phyloP scores from a whole-genome alignment of 768 basidiomycete species.

The Galerina marginata region DNA sequence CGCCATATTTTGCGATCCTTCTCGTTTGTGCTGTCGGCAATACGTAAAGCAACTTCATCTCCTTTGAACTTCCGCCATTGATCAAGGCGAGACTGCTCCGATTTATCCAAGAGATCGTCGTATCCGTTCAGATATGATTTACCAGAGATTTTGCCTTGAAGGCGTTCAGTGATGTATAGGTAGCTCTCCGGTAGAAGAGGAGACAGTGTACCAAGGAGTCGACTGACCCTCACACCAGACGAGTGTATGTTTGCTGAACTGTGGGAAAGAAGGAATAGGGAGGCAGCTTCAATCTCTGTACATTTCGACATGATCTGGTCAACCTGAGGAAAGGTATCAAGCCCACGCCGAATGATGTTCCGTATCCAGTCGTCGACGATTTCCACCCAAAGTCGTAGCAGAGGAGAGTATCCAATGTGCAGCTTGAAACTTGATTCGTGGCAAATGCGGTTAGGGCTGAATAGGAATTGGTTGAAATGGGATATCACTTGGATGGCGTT shows the following conservation, averaged over 20 bases:
- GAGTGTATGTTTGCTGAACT: slow-evolving; percentile 54
- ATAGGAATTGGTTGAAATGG: slow-evolving; percentile 73
- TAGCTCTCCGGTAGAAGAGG: slow-evolving; percentile 28
- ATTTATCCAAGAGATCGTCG: slow-evolving; percentile 68
- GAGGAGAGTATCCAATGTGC: slow-evolving; percentile 66
- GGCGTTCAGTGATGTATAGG: slow-evolving; percentile 52
- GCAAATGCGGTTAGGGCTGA: slow-evolving; percentile 66
- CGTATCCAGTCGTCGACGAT: slow-evolving; percentile 74
- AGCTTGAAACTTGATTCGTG: slow-evolving; percentile 68
- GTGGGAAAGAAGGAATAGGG: slow-evolving; percentile 75
- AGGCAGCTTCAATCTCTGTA: slow-evolving; percentile 72
- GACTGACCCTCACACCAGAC: slow-evolving; percentile 68
- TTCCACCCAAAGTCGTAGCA: slow-evolving; percentile 76
- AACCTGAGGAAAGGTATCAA: slow-evolving; percentile 46
- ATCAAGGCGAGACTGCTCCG: slow-evolving; percentile 63
- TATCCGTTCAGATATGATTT: slow-evolving; percentile 61
- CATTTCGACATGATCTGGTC: slow-evolving; percentile 51
- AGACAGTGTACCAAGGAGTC: slow-evolving; percentile 57
- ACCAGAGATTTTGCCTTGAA: slow-evolving; percentile 55
- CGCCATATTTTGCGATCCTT: slow-evolving; percentile 78
- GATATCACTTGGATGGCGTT: slow-evolving; percentile 64
- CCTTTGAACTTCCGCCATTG: slow-evolving; percentile 68
- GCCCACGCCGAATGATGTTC: slow-evolving; percentile 46
- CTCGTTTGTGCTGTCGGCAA: slow-evolving; percentile 73
- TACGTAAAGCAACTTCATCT: slow-evolving; percentile 62